Evolutionary conservation across 2,329 filamentous ascomycete species (phyloP).

Genomic region (Ophiostoma perfectum): DNA sequence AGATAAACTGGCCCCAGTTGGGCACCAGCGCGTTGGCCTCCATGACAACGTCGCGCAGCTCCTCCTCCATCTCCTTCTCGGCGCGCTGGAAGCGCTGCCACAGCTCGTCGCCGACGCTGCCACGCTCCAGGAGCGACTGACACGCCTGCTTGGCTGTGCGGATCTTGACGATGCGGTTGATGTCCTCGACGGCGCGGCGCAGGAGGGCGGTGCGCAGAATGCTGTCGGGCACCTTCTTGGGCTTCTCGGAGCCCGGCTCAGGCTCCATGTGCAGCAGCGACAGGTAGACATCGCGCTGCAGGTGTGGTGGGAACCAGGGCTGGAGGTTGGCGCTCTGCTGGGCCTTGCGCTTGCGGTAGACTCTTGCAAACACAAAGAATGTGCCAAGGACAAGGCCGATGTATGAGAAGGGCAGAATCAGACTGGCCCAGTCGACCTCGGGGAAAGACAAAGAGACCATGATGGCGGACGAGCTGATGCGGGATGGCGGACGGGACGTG

Average conservation of each 20-base stretch:
- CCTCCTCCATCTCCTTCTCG: constrained; percentile 96
- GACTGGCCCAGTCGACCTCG: constrained; percentile 69
- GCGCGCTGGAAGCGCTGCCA: constrained; percentile 89
- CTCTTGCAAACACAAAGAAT: constrained; percentile 82
- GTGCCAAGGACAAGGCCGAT: constrained; percentile 80
- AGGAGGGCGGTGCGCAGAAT: constrained; percentile 84
- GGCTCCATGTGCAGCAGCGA: constrained; percentile 77
- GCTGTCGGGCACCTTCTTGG: constrained; percentile 67
- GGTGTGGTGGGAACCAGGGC: constrained; percentile 88
- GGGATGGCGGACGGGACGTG: neutral
- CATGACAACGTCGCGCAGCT: constrained; percentile 85
- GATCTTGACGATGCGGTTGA: constrained; percentile 83
- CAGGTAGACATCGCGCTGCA: constrained; percentile 91
- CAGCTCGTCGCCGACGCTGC: constrained; percentile 91
- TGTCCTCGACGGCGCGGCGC: constrained; percentile 85
- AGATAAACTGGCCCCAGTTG: constrained; percentile 90
- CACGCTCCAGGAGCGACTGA: constrained; percentile 74
- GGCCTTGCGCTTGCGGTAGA: constrained; percentile 90
- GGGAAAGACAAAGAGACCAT: constrained; percentile 40
- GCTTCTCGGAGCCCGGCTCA: constrained; percentile 48
- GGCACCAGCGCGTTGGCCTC: constrained; percentile 91
- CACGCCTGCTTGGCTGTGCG: constrained; percentile 84
- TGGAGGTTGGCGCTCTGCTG: constrained; percentile 76
- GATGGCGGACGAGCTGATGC: constrained; percentile 21
- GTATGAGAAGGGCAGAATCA: constrained; percentile 84